Evolutionary conservation across 352 stramenopile species (phyloP), one percentile per base, ranked within the genome.

Genomic region (Pythium aphanidermatum): DNA sequence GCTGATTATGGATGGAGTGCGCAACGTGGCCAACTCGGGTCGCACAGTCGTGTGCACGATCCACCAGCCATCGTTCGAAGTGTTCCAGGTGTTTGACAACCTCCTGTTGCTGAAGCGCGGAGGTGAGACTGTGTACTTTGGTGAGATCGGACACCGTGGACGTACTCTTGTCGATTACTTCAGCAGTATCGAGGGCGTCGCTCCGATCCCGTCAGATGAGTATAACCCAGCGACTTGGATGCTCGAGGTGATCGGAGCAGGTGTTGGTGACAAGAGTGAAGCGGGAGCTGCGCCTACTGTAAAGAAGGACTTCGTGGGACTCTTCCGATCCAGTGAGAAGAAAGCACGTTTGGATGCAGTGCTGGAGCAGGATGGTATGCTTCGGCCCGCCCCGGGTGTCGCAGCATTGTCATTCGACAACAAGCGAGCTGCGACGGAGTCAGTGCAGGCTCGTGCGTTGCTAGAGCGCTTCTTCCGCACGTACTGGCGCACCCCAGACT

Each of bases 31-130:
- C 2, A 51, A 69, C 39, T 67, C 68, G 12, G 83, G 86, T 2
- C 55, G 68, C 5, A 91, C 74, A 6, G 68, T 97, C n/a, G 57
- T 95, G 8, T 94, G 88, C 39, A 96, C 83, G 19, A 96, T 96
- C 62, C 88, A 97, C 53, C 88, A 97, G 60, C 88, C 88, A 12
- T 78, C 68, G 7, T 81, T 65, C 3, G 78, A 95, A 16, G 69
- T 94, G 14, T 95, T 93, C 65, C 46, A 71, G 16, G 71, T 68
- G 27, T 79, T 75, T 47, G 81, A 95, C 46, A 58, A 80, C 27
- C 57, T 95, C 12, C 42, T 93, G n/a, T 60, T 95, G 14, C 54
- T 95, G 7, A 75, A 82, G 51, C 78, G 77, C 21, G 83, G 83
- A 24, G 83, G 79, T 14, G 26, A 68, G 28, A 66, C 71, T 19